Conservation (phyloP, 2,329 filamentous ascomycete species). For the Aureobasidium pullulans region DNA sequence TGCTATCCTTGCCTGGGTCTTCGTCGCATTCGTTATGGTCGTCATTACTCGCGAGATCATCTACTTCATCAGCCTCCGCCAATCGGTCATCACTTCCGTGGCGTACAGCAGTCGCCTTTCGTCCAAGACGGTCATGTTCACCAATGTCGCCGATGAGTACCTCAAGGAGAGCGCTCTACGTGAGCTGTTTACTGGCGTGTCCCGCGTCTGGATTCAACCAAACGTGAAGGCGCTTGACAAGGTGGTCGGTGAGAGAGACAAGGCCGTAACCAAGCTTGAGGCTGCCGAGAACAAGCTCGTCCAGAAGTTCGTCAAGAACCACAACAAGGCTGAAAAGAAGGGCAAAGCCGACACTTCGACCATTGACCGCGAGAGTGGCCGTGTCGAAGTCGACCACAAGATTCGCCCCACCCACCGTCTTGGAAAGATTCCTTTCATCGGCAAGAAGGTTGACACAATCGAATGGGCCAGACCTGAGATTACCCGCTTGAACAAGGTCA, state of each 20-base stretch:
- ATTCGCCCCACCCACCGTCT: slow-evolving; percentile 70
- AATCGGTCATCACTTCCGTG: slow-evolving; percentile 40
- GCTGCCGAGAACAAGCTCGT: slow-evolving; percentile 38
- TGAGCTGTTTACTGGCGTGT: slow-evolving; percentile 57
- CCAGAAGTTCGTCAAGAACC: slow-evolving; percentile 26
- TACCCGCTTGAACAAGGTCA: slow-evolving; percentile 62
- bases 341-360: slow-evolving; percentile 13
- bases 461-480: slow-evolving; percentile 74
- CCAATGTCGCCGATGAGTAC: slow-evolving; percentile 53
- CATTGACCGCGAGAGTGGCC: slow-evolving; percentile 16
- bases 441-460: slow-evolving; percentile 87
- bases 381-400: slow-evolving; percentile 52
- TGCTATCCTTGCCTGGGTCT: slow-evolving; percentile 35
- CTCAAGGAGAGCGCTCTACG: slow-evolving; percentile 39
- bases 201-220: slow-evolving; percentile 40
- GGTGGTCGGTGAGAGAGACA: slow-evolving; percentile 37
- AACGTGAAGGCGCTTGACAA: slow-evolving; percentile 38
- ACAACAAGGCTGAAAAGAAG: slow-evolving; percentile 16
- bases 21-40: slow-evolving; percentile 68
- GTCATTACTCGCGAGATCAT: slow-evolving; percentile 58
- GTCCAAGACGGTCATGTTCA: slow-evolving; percentile 41
- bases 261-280: slow-evolving; percentile 37
- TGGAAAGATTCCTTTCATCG: slow-evolving; percentile 61
- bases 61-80: slow-evolving; percentile 41
- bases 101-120: slow-evolving; percentile 38